Base-by-base conservation (phyloP, 768 basidiomycete species). In the Agaricus subrufescens region DNA sequence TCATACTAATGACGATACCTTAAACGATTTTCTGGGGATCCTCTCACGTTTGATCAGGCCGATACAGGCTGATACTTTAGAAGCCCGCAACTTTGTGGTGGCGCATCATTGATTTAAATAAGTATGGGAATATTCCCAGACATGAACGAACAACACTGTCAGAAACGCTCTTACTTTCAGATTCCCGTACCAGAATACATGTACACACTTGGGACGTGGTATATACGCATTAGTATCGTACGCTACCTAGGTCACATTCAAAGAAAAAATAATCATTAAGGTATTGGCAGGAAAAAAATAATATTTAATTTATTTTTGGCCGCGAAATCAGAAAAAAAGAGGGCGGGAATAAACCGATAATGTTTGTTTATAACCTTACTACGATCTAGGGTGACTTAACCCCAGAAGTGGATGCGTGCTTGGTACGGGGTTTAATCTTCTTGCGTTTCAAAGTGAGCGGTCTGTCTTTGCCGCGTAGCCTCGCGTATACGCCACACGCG, bases 381-480 rank as follows among this genome's bases (percentile, higher is more conserved):
- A 25, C 15, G 3, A 30, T 29, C 43, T 34, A 50, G 25, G 40
- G 55, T 1, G 49, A 50, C 43, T 38, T 44, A 8, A 49, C 50
- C 25, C 40, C 38, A 38, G 47, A 56, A 43, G 42, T 45, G 2
- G 48, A 44, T 7, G 55, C 49, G 60, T 78, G 77, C 60, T 79
- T 80, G 42, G 76, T 73, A 54, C 78, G 75, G 29, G 78, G 78
- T 55, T 76, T 75, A 51, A 80, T 78, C 62, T 74, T 77, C 54
- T 78, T 76, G 49, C 73, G 69, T 65, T 72, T 75, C 56, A 80
- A 66, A 5, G 72, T 73, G 26, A 80, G 59, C 6, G 78, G 78
- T 38, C 78, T 65, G 53, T 75, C 75, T 58, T 73, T 77, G 3
- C 78, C 78, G 12, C 77, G 72, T 46, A 80, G 70, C 30, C 78